Evolutionary conservation across 768 basidiomycete species (phyloP), one percentile per base, ranked within the genome.

Genomic region (Naganishia antarctica): DNA sequence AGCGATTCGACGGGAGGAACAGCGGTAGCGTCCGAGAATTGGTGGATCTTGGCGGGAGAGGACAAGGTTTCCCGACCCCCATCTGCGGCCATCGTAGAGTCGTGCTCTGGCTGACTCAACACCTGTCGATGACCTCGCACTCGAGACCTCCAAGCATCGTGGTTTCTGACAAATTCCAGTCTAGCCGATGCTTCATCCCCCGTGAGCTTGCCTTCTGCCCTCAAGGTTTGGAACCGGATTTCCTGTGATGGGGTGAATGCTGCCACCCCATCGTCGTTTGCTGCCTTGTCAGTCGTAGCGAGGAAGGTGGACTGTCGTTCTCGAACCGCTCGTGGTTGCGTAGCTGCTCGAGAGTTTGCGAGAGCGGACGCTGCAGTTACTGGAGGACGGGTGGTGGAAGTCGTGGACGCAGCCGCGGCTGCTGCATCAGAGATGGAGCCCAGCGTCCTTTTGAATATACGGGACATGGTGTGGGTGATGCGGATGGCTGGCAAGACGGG

Each of bases 1-100:
- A 91, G 66, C 11, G 41, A 23, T 49, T 62, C 50, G 16, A 61
- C 61, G 11, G 66, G 25, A 0, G 66, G 66, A 7, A 44, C 43
- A 16, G 12, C 61, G 32, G 32, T 32, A 16, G 66, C 43, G 31
- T 41, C 31, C 23, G 16, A 61, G 46, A 67, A 67, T 12, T n/a
- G 31, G 13, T 28, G 12, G 28, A 67, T 31, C 3, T 16, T 25
- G 44, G 51, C 60, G 4, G 48, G 51, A 6, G 66, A 67, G 21
- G 66, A 40, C 23, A 65, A 44, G 12, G 32, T 48, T 1, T 50
- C 58, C 0, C 32, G 25, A n/a, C 11, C 11, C 18, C 41, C n/a
- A 1, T 21, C 32, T 7, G 16, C 44, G 1, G 13, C 49, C 15
- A 0, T 3, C 8, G 18, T 11, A n/a, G 21, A 18, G 21, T 12